Evolutionary conservation across 768 basidiomycete species (phyloP).

Genomic region (Hygrophorus russula): DNA sequence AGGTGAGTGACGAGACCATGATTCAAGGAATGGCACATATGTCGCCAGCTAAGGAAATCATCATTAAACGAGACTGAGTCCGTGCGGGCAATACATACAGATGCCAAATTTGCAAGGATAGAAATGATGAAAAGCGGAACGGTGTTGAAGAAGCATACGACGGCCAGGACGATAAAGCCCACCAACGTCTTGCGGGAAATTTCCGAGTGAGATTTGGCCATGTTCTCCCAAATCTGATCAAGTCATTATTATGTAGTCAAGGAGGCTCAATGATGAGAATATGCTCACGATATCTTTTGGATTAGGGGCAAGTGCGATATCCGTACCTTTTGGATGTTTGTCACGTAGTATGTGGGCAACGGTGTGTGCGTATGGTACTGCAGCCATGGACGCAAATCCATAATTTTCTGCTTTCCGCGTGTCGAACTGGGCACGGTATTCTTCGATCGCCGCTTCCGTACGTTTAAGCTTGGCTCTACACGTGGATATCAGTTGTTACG

Average conservation of each 20-base stretch:
- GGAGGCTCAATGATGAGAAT: constrained; percentile 1
- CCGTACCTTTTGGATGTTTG: constrained; percentile 67
- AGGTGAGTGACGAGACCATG: constrained; percentile 55
- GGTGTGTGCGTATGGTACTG: constrained; percentile 79
- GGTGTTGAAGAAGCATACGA: constrained; percentile 92
- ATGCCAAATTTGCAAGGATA: constrained; percentile 79
- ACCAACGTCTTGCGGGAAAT: constrained; percentile 53
- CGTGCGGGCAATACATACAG: constrained; percentile 32
- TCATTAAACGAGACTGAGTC: neutral
- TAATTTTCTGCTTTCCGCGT: constrained; percentile 77
- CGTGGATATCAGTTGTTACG: neutral
- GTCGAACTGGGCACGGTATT: constrained; percentile 62
- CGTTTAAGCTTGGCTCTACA: constrained; percentile 42
- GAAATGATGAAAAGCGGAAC: constrained; percentile 87
- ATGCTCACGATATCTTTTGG: constrained; percentile 73
- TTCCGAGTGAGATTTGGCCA: constrained; percentile 62
- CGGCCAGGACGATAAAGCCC: constrained; percentile 68
- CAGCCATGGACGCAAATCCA: constrained; percentile 86
- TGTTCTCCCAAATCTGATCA: constrained; percentile 78
- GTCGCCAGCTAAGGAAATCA: constrained; percentile 36
- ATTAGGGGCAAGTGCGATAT: constrained; percentile 69
- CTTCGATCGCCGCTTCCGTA: constrained; percentile 65
- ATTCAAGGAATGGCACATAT: constrained; percentile 66
- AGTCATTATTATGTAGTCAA: constrained; percentile 3
- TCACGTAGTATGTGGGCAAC: constrained; percentile 60